Base-by-base conservation (phyloP, 2,329 filamentous ascomycete genomes). In the Aplosporella prunicola region DNA sequence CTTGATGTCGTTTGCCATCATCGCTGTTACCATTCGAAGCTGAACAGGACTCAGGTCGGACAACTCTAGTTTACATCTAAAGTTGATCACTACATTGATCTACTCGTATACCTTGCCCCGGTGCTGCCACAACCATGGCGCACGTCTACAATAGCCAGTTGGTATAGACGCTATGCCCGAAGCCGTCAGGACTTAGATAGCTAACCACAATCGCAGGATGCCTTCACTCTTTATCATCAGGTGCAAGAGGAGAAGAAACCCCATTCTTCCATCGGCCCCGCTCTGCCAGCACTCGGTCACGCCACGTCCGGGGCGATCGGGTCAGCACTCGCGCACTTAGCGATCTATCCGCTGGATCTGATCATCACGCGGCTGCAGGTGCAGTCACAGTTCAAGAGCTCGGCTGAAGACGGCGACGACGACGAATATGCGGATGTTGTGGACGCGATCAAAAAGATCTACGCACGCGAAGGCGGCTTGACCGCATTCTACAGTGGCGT, bases 301-400 rank as follows among this genome's bases (percentile, higher is more conserved):
- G 87, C 84, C 37, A 60, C 84, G 20, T 86, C 86, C 4, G 87
- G 87, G 35, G 82, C 84, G 5, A 66, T 78, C 0, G 86, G 85
- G 23, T 82, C 84, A 1, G 81, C 83, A 11, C 71, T 89, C 42
- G 83, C 86, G 9, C 89, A 88, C 49, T 69, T 86, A 31, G 62
- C 78, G 38, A 78, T 84, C 5, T 93, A 93, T 55, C 88, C 87
- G 2, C 72, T 93, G 40, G 82, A 85, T 50, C 72, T 93, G 28
- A 76, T 91, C 44, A 80, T 86, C 39, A 87, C 86, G 17, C 76
- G 86, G 18, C 71, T 93, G 31, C 86, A 93, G 60, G 81, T 85
- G 3, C 84, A 91, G 62, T 72, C 72, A 26, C 74, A 74, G 47
- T 60, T 77, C 11, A 64, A 63, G 9, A 46, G 51, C 3, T 51